Conservation (phyloP, 352 stramenopile species). For the Phytophthora tentaculata region DNA sequence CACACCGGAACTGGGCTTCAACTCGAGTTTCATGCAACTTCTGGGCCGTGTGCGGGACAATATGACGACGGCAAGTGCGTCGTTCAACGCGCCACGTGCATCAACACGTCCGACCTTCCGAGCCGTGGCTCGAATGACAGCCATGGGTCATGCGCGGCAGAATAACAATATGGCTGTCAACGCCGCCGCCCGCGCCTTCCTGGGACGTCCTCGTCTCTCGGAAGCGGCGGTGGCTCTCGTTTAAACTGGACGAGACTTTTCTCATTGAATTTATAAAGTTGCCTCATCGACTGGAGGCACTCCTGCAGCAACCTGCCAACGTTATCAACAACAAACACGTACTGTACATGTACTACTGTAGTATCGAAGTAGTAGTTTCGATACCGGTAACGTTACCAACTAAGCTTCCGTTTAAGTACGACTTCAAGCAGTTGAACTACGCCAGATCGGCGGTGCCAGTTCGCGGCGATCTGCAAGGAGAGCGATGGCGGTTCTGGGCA, state of each 20-base stretch:
- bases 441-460: too few species aligned
- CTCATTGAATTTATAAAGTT: constrained; percentile 31
- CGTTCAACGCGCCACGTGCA: constrained; percentile 35
- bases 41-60: constrained; percentile 55
- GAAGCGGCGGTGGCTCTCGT: constrained; percentile 35
- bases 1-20: constrained; percentile 80
- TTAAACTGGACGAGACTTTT: constrained; percentile 10
- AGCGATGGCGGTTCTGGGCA: neutral
- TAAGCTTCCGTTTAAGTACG: too few species aligned
- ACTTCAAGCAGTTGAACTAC: neutral
- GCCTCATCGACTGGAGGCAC: constrained; percentile 8
- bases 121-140: constrained; percentile 40
- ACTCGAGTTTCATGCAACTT: constrained; percentile 68
- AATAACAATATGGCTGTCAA: constrained; percentile 36
- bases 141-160: constrained; percentile 31
- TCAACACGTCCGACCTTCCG: constrained; percentile 41
- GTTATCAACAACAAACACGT: too few species aligned
- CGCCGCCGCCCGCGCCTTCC: constrained; percentile 29
- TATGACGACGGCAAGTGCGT: constrained; percentile 36
- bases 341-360: too few species aligned
- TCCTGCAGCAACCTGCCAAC: constrained; percentile 9
- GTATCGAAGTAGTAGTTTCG: too few species aligned
- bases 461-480: too few species aligned
- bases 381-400: too few species aligned
- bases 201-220: constrained; percentile 35